phyloP scores from a whole-genome alignment of 1,284 basidiomycete genomes.

The Austroboletus niveus region DNA sequence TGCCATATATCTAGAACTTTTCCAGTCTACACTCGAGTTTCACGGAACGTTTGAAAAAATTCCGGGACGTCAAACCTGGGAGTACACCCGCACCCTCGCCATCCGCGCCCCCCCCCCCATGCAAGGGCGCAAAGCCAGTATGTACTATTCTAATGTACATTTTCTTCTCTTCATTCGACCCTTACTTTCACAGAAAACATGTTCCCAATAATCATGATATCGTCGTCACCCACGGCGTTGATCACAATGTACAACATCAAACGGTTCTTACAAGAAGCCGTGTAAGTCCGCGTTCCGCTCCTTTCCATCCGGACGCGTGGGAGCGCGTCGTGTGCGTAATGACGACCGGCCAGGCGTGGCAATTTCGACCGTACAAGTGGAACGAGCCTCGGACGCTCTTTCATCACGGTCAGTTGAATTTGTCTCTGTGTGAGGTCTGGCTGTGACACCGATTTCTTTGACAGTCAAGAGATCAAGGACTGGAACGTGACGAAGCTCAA shows the following conservation, averaged over 20 bases:
- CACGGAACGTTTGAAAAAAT: conserved; percentile 72
- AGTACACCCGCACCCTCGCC: conserved; percentile 35
- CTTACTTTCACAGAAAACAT: conserved; percentile 46
- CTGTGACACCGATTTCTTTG: not conserved
- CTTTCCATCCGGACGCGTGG: conserved; percentile 78
- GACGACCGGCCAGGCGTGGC: conserved; percentile 96
- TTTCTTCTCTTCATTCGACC: too few species aligned
- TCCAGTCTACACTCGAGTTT: conserved; percentile 57
- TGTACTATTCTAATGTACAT: conserved; percentile 21
- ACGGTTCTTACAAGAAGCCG: conserved; percentile 86
- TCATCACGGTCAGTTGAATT: conserved; percentile 70
- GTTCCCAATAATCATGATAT: conserved; percentile 95
- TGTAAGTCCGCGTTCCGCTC: conserved; percentile 47
- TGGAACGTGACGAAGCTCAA: conserved; percentile 97
- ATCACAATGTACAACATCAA: conserved; percentile 99
- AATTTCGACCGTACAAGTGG: conserved; percentile 97
- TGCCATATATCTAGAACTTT: conserved; percentile 59
- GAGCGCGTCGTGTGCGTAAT: conserved; percentile 95
- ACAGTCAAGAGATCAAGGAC: conserved; percentile 88
- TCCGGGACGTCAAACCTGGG: conserved; percentile 62
- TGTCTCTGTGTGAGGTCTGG: not conserved
- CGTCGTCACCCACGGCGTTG: conserved; percentile 91
- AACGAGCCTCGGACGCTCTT: conserved; percentile 88
- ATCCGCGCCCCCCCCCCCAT: conserved; percentile 48
- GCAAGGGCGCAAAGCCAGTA: conserved; percentile 60